Evolutionary conservation across 805 yeast species (phyloP).

Genomic region (Millerozyma acaciae): DNA sequence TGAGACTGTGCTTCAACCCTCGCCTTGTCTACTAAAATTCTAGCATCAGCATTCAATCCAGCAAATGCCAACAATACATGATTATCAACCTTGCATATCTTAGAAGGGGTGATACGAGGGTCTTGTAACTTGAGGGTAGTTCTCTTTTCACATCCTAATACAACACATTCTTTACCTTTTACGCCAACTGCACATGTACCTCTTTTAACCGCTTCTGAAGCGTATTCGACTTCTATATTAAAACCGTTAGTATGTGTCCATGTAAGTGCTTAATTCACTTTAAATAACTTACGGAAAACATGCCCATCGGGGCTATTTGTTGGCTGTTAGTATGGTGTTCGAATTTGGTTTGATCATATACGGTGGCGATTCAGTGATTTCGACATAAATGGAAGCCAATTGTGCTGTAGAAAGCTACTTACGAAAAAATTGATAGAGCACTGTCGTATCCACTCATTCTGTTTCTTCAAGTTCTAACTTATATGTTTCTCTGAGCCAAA

Average conservation of each 20-base stretch:
- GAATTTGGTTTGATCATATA: neutral
- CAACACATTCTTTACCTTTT: constrained; percentile 84
- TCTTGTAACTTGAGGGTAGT: constrained; percentile 94
- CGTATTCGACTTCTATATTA: constrained; percentile 87
- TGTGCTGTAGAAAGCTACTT: constrained; percentile 35
- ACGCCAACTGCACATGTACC: constrained; percentile 99
- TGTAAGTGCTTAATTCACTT: neutral
- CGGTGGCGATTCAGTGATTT: constrained; percentile 10
- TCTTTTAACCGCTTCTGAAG: constrained; percentile 94
- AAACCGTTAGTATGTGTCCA: constrained; percentile 26
- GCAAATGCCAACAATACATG: constrained; percentile 94
- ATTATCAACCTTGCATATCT: constrained; percentile 85
- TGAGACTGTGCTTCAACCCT: constrained; percentile 96
- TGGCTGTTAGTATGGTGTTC: constrained; percentile 28
- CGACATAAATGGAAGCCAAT: constrained; percentile 1
- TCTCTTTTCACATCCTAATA: constrained; percentile 94
- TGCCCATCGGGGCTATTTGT: constrained; percentile 90
- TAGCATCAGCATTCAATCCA: constrained; percentile 97
- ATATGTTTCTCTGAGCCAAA: no score
- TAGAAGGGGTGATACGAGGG: constrained; percentile 92
- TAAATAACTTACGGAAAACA: constrained; percentile 72
- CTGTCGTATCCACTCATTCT: constrained; percentile 98
- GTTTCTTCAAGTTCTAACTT: no score
- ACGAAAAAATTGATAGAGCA: constrained; percentile 95
- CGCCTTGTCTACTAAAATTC: constrained; percentile 91